Evolutionary conservation across 2,329 filamentous ascomycete genomes (phyloP).

Genomic region (Beauveria caledonica): DNA sequence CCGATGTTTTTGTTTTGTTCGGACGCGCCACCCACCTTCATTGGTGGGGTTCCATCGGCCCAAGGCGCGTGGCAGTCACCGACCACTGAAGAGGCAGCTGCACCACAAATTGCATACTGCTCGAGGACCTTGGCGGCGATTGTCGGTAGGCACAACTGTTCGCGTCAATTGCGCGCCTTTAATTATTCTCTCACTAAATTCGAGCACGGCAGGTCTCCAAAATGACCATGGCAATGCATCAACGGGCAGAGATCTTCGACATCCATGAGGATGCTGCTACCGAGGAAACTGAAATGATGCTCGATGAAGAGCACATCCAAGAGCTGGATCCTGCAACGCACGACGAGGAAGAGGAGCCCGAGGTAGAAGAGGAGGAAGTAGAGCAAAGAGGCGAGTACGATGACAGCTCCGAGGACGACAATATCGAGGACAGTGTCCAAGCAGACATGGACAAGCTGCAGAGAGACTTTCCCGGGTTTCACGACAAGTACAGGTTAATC

Average conservation of each 20-base stretch:
- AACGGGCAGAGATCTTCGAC: slow-evolving; percentile 31
- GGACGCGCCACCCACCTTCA: slow-evolving; percentile 10
- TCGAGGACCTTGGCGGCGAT: neutral
- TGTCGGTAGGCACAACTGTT: neutral
- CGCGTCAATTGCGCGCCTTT: neutral
- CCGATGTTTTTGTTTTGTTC: slow-evolving; percentile 22
- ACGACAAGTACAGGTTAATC: slow-evolving; percentile 76
- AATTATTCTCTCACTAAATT: slow-evolving; percentile 9
- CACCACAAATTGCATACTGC: neutral
- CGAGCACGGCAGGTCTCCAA: neutral
- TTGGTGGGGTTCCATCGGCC: neutral
- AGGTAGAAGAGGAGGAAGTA: slow-evolving; percentile 27
- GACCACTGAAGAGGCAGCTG: neutral
- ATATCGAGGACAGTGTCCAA: slow-evolving; percentile 59
- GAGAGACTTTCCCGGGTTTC: slow-evolving; percentile 74
- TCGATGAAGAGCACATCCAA: slow-evolving; percentile 28
- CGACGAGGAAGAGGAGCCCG: slow-evolving; percentile 20
- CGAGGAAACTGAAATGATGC: slow-evolving; percentile 43
- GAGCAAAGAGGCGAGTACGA: slow-evolving; percentile 31
- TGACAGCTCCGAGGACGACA: slow-evolving; percentile 50
- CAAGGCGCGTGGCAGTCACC: slow-evolving; percentile 2
- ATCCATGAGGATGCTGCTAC: slow-evolving; percentile 44
- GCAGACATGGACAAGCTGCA: slow-evolving; percentile 86
- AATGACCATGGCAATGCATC: slow-evolving; percentile 18
- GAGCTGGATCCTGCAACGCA: slow-evolving; percentile 19